Conservation (phyloP, 495 filamentous ascomycete species). For the Podospora bellae-mahoneyi region DNA sequence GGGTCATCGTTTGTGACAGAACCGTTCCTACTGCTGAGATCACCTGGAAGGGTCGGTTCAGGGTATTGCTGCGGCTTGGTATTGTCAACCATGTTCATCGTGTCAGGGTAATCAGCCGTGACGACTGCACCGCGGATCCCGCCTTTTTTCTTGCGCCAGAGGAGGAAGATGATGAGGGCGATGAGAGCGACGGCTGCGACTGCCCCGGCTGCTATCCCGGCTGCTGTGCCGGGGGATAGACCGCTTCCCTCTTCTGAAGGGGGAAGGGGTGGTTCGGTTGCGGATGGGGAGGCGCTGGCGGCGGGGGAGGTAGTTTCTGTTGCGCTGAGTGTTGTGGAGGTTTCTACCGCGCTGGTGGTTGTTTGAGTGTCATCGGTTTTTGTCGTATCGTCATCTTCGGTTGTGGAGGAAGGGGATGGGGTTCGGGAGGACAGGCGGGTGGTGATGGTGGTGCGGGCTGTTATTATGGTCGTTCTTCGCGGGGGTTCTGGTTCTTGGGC, state of each 20-base stretch:
- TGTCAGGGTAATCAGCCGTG: slow-evolving; percentile 22
- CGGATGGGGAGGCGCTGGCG: background rate
- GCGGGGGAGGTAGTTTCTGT: background rate
- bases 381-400: background rate
- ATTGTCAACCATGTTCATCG: slow-evolving; percentile 7
- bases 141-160: slow-evolving; percentile 21
- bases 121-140: slow-evolving; percentile 24
- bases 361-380: background rate
- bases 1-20: background rate
- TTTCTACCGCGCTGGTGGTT: background rate
- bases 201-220: slow-evolving; percentile 24
- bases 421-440: background rate
- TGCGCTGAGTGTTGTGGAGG: background rate
- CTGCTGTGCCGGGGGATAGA: slow-evolving; percentile 24
- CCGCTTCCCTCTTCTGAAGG: slow-evolving; percentile 8
- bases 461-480: background rate
- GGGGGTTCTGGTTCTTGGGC: background rate
- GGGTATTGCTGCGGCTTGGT: background rate
- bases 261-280: slow-evolving; percentile 2
- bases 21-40: background rate
- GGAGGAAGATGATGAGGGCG: slow-evolving; percentile 16
- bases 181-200: slow-evolving; percentile 15
- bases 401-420: background rate
- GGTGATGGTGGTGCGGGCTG: background rate
- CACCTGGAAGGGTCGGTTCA: background rate